These are phyloP conservation scores for Phialocephala sp. DNA, from an alignment of 2,329 filamentous ascomycete species.

Conservation along the genomic window DNA sequence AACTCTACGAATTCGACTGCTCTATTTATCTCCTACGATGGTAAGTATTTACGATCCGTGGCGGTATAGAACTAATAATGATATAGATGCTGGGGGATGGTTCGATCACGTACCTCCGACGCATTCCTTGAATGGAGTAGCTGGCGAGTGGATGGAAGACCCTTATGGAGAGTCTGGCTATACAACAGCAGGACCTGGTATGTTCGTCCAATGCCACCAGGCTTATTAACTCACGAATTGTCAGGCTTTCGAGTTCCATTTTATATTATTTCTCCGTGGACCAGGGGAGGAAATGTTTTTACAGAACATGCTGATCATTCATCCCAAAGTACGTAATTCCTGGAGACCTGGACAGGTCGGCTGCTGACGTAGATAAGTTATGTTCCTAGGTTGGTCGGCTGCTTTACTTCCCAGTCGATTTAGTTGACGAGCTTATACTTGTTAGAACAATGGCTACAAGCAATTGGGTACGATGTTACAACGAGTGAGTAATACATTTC, in stretches of 20 bases:
- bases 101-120: constrained; percentile 60
- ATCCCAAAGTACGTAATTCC: constrained; percentile 48
- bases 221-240: not conserved
- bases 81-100: constrained; percentile 57
- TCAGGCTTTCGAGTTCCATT: constrained; percentile 56
- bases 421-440: not conserved
- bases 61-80: not conserved
- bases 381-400: constrained; percentile 49
- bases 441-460: constrained; percentile 51
- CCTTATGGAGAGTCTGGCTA: constrained; percentile 49
- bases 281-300: constrained; percentile 57
- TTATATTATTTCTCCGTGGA: constrained; percentile 62
- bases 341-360: no score
- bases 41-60: constrained; percentile 34
- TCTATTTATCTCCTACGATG: constrained; percentile 57
- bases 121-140: constrained; percentile 53
- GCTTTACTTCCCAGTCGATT: no score
- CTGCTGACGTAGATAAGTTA: constrained; percentile 36
- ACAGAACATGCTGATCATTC: constrained; percentile 61
- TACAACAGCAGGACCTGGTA: constrained; percentile 48
- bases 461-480: constrained; percentile 46
- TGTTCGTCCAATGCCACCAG: not conserved
- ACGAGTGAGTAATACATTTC: constrained; percentile 27
- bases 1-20: constrained; percentile 55
- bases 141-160: constrained; percentile 59